These are phyloP conservation scores for Dactylella cylindrospora DNA, from an alignment of 2,329 filamentous ascomycete genomes.

Conservation along the genomic window DNA sequence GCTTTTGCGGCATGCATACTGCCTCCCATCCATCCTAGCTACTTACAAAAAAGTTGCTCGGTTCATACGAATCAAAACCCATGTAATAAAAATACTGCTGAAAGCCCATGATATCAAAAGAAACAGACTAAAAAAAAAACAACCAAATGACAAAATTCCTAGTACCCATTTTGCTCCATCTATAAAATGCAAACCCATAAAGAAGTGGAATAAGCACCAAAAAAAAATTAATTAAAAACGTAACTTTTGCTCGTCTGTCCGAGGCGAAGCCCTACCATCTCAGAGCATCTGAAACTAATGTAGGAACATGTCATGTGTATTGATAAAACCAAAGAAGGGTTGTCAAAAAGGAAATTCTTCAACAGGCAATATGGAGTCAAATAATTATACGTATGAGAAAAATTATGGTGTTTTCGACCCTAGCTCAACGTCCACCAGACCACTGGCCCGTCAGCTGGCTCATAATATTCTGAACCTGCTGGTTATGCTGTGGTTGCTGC, in stretches of 20 bases:
- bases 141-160: neutral
- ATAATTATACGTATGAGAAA: neutral
- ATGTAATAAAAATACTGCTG: no score
- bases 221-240: neutral
- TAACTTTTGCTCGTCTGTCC: no score
- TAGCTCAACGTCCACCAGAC: slow-evolving; percentile 24
- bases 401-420: neutral
- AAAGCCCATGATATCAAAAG: no score
- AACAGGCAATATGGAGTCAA: slow-evolving; percentile 1
- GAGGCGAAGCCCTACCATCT: no score
- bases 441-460: slow-evolving; percentile 42
- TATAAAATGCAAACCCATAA: slow-evolving; percentile 33
- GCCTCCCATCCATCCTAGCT: no score
- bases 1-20: no score
- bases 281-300: no score
- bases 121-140: neutral
- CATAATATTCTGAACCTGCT: slow-evolving; percentile 43
- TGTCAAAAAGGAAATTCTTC: neutral
- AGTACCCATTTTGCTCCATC: slow-evolving; percentile 24
- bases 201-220: slow-evolving; percentile 5
- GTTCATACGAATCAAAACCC: no score
- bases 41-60: no score
- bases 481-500: slow-evolving; percentile 37
- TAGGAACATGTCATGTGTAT: no score
- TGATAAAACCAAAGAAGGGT: no score